Conservation (phyloP, 2,329 filamentous ascomycete species). For the Fulvia fulva region DNA sequence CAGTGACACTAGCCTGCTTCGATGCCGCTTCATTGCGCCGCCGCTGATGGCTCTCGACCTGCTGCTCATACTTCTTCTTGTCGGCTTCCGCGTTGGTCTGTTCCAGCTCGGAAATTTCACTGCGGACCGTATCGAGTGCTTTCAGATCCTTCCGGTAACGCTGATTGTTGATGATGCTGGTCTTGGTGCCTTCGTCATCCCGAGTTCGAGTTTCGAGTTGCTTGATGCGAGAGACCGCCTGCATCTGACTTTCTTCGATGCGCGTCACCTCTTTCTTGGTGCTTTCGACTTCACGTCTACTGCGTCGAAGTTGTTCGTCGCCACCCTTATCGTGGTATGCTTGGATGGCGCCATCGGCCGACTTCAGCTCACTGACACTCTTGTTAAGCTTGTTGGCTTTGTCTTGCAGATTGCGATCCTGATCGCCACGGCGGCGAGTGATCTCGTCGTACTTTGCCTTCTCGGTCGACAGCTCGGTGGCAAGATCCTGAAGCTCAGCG, state of each 20-base stretch:
- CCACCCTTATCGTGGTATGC: constrained; percentile 75
- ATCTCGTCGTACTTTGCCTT: constrained; percentile 74
- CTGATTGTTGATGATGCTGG: constrained; percentile 84
- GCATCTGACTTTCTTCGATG: constrained; percentile 63
- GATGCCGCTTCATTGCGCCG: constrained; percentile 67
- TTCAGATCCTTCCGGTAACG: constrained; percentile 73
- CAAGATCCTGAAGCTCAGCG: constrained; percentile 66
- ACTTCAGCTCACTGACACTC: constrained; percentile 71
- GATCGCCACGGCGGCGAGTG: constrained; percentile 64
- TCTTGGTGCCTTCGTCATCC: constrained; percentile 77
- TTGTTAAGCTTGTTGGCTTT: constrained; percentile 68
- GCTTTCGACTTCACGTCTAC: constrained; percentile 63
- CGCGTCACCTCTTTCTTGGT: constrained; percentile 63
- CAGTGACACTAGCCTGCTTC: constrained; percentile 69
- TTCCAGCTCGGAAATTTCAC: constrained; percentile 71
- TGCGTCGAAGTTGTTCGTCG: constrained; percentile 63
- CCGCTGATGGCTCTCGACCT: constrained; percentile 65
- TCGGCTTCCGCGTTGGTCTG: constrained; percentile 78
- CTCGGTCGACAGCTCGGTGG: constrained; percentile 71
- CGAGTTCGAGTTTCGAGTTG: constrained; percentile 71
- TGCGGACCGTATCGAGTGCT: constrained; percentile 62
- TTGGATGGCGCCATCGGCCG: constrained; percentile 72
- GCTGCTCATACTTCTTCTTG: constrained; percentile 66
- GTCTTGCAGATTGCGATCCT: constrained; percentile 67
- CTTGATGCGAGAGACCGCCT: constrained; percentile 68